Percentiles rank a stretch among this genome's conserved stretches.
phyloP scores from a whole-genome alignment of 768 basidiomycete genomes.

The Asterophora lycoperdoides region DNA sequence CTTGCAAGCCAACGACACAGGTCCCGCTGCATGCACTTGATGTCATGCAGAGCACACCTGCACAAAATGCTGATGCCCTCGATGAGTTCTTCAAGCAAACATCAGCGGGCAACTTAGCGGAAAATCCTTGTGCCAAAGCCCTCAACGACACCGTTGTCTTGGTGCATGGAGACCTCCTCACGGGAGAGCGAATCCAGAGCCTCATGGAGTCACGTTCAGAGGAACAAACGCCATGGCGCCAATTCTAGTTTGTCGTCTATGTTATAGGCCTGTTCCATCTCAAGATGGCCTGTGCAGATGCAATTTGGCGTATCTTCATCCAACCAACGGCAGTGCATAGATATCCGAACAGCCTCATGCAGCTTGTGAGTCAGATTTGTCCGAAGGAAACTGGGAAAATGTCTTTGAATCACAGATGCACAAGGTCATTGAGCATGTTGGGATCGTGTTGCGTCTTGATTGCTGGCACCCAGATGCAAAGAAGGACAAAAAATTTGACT shows the following conservation, averaged over 20 bases:
- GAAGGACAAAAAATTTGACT: neutral
- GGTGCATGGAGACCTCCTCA: neutral
- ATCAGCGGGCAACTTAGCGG: slow-evolving; percentile 16
- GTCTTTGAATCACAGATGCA: slow-evolving; percentile 27
- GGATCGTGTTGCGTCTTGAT: slow-evolving; percentile 19
- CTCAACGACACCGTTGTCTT: neutral
- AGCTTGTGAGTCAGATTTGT: slow-evolving; percentile 16
- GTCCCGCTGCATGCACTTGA: slow-evolving; percentile 1
- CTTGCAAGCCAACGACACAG: slow-evolving; percentile 1
- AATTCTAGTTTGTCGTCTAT: slow-evolving; percentile 18
- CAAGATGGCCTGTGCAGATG: too few species aligned
- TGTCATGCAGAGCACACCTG: slow-evolving; percentile 11
- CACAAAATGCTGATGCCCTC: slow-evolving; percentile 14
- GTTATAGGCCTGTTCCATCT: slow-evolving; percentile 23
- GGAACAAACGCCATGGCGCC: slow-evolving; percentile 14
- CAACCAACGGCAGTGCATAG: slow-evolving; percentile 6
- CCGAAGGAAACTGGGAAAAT: slow-evolving; percentile 26
- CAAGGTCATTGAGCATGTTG: slow-evolving; percentile 23
- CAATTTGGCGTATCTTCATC: slow-evolving; percentile 22
- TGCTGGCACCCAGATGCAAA: slow-evolving; percentile 23
- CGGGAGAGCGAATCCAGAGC: slow-evolving; percentile 13
- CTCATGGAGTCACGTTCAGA: slow-evolving; percentile 8
- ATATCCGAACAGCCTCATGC: slow-evolving; percentile 17
- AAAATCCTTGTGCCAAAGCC: neutral
- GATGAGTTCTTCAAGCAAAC: slow-evolving; percentile 13